phyloP scores from a whole-genome alignment of 345 rosid genomes.

The Citrus hindsii region DNA sequence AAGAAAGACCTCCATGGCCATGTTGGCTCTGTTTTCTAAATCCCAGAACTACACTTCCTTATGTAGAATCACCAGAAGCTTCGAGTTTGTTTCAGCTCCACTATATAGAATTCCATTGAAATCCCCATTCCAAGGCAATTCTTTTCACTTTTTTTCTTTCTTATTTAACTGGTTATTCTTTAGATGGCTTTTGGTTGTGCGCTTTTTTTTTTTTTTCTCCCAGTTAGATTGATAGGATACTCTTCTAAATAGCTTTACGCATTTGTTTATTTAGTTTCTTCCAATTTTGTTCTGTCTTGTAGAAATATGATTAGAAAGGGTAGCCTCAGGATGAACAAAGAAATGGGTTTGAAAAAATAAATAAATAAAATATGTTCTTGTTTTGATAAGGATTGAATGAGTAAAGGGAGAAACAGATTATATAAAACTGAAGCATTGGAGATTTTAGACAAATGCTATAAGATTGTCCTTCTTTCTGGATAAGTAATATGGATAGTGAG shows the following conservation, averaged over 20 bases:
- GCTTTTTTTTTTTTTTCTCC: not conserved
- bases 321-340: not conserved
- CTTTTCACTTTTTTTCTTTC: not conserved
- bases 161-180: not conserved
- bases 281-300: not conserved
- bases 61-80: conserved; percentile 15
- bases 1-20: conserved; percentile 14
- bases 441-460: not conserved
- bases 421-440: not conserved
- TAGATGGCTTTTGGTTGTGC: not conserved
- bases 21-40: conserved; percentile 27
- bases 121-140: conserved; percentile 43
- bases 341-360: not conserved
- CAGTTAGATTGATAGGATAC: not conserved
- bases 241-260: not conserved
- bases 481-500: not conserved
- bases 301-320: not conserved
- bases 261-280: not conserved
- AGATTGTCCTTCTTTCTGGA: not conserved
- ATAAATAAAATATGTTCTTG: not conserved
- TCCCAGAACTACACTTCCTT: conserved; percentile 16
- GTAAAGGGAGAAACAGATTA: not conserved
- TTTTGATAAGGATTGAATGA: not conserved
- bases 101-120: conserved; percentile 15
- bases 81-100: conserved; percentile 27